Evolutionary conservation across 768 basidiomycete species (phyloP).

Genomic region (Crassisporium funariophilum): DNA sequence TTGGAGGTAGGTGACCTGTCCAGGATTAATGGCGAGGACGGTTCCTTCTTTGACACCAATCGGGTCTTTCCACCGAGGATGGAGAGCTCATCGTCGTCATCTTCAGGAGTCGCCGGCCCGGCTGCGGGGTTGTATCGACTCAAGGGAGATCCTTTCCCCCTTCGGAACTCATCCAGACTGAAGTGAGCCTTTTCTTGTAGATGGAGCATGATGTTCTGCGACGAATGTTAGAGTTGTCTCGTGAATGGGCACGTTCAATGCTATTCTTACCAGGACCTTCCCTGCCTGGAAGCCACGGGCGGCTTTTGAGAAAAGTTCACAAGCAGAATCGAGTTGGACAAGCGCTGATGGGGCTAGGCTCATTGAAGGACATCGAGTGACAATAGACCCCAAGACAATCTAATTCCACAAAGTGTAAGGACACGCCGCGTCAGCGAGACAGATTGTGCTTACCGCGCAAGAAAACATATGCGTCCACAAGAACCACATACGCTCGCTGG

Average conservation of each 20-base stretch:
- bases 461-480: conserved; percentile 67
- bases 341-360: conserved; percentile 76
- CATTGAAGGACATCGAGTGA: conserved; percentile 79
- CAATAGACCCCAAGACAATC: conserved; percentile 76
- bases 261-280: conserved; percentile 57
- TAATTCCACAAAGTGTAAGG: conserved; percentile 20
- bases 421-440: background rate
- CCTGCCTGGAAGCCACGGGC: conserved; percentile 65
- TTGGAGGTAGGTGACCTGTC: conserved; percentile 72
- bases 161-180: conserved; percentile 63
- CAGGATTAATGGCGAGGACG: conserved; percentile 52
- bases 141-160: conserved; percentile 52
- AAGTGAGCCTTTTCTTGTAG: conserved; percentile 67
- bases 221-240: conserved; percentile 1
- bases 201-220: conserved; percentile 63
- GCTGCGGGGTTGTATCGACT: conserved; percentile 37
- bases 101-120: conserved; percentile 42
- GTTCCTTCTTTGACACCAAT: conserved; percentile 62
- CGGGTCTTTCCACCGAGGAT: conserved; percentile 69
- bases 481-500: conserved; percentile 68
- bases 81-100: conserved; percentile 65
- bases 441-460: conserved; percentile 51
- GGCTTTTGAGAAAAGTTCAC: conserved; percentile 71
- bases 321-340: conserved; percentile 73
- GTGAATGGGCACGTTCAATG: background rate